Evolutionary conservation across 2,329 filamentous ascomycete genomes (phyloP).

Genomic region (Zymoseptoria brevis): DNA sequence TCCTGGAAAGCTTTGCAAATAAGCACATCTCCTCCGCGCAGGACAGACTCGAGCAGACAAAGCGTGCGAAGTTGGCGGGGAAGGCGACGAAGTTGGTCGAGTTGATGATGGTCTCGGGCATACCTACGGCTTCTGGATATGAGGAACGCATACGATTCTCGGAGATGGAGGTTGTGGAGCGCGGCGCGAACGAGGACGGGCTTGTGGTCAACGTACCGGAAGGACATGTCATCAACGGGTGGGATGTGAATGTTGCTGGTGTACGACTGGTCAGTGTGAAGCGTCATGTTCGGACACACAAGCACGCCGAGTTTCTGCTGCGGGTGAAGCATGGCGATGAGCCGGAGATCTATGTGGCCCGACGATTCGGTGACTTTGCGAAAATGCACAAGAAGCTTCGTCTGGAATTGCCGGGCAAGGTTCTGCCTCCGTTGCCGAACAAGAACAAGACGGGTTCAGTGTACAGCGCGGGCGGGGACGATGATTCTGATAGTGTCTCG

Average conservation of each 20-base stretch:
- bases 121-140: constrained; percentile 91
- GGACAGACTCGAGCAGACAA: constrained; percentile 91
- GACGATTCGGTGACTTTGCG: constrained; percentile 81
- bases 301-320: constrained; percentile 88
- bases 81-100: constrained; percentile 96
- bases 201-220: constrained; percentile 80
- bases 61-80: constrained; percentile 79
- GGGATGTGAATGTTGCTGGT: constrained; percentile 92
- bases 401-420: constrained; percentile 80
- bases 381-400: constrained; percentile 71
- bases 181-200: constrained; percentile 84
- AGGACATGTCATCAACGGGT: constrained; percentile 86
- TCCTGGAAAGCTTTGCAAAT: constrained; percentile 91
- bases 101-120: constrained; percentile 98
- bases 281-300: constrained; percentile 80
- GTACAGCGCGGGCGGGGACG: constrained; percentile 46
- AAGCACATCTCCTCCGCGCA: constrained; percentile 97
- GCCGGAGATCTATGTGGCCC: constrained; percentile 69
- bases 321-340: constrained; percentile 72
- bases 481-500: constrained; percentile 73
- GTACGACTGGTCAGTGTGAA: constrained; percentile 75
- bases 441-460: constrained; percentile 81
- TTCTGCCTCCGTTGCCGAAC: constrained; percentile 75
- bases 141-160: constrained; percentile 95
- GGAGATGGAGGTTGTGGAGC: constrained; percentile 92